Conservation (phyloP, 1,284 basidiomycete species). For the Heterobasidion occidentale region DNA sequence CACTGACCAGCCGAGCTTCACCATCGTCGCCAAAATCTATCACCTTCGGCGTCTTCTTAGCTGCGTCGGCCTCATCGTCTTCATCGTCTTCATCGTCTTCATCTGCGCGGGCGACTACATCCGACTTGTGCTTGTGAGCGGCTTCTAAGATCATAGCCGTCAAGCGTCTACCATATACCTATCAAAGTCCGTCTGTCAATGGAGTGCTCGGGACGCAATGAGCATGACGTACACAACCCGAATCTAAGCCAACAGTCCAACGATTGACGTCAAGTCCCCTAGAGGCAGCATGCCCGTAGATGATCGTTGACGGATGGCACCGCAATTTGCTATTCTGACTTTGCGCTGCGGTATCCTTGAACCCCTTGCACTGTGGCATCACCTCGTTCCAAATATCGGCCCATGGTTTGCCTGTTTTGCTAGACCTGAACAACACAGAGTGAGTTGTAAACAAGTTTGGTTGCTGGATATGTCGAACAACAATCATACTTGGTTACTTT, state of each 20-base stretch:
- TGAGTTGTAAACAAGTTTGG: not conserved
- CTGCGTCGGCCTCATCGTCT: constrained; percentile 20
- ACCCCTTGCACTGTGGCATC: constrained; percentile 61
- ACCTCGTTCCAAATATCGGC: constrained; percentile 64
- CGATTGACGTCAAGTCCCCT: constrained; percentile 71
- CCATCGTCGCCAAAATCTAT: constrained; percentile 22
- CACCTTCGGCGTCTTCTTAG: constrained; percentile 4
- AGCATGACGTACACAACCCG: constrained; percentile 59
- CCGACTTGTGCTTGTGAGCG: constrained; percentile 7
- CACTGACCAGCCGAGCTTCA: constrained; percentile 23
- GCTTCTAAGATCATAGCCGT: constrained; percentile 47
- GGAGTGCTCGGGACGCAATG: too few relatives aligned
- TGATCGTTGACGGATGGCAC: constrained; percentile 70
- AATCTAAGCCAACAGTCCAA: constrained; percentile 77
- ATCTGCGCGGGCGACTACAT: constrained; percentile 3
- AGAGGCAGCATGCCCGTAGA: constrained; percentile 78
- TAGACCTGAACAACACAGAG: constrained; percentile 15
- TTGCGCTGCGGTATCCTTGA: constrained; percentile 17
- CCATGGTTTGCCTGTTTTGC: constrained; percentile 63
- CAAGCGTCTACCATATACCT: constrained; percentile 45
- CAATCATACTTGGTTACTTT: constrained; percentile 39
- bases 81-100: constrained; percentile 14
- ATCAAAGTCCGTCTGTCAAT: not conserved
- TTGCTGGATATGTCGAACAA: too few relatives aligned
- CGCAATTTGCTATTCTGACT: constrained; percentile 27